A percentile compares a stretch with the other conserved stretches of the same genome.
phyloP scores from a whole-genome alignment of 179 eudicot species.

The Beta corolliflora region DNA sequence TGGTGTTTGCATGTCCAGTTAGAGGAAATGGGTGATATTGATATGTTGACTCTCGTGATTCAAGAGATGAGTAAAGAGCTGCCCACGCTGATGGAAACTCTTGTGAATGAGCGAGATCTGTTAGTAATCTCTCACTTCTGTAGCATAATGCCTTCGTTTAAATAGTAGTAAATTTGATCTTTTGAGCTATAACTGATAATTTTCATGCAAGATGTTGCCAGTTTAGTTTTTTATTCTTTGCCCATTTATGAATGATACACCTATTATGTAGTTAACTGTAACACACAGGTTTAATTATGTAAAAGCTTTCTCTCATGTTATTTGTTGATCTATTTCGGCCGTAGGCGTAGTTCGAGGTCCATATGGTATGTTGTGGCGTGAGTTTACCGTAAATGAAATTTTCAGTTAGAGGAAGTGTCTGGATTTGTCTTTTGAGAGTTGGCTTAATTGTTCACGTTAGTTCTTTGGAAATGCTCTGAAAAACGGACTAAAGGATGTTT shows the following conservation, averaged over 20 bases:
- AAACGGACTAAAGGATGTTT: background rate
- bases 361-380: background rate
- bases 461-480: background rate
- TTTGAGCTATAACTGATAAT: background rate
- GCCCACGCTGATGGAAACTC: constrained; percentile 92
- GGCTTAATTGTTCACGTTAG: background rate
- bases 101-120: constrained; percentile 92
- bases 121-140: constrained; percentile 47
- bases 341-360: background rate
- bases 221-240: background rate
- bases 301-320: background rate
- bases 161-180: background rate
- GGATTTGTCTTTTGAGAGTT: background rate
- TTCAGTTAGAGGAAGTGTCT: background rate
- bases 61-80: constrained; percentile 95
- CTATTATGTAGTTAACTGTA: background rate
- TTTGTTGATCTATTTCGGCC: background rate
- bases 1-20: constrained; percentile 49
- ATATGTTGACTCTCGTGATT: constrained; percentile 91
- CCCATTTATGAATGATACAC: background rate
- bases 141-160: background rate
- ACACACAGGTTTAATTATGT: background rate
- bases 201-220: background rate
- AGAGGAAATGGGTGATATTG: constrained; percentile 86
- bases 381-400: background rate